Percentiles rank a stretch among this genome's conserved stretches.
Conservation (phyloP, 768 basidiomycete species). For the Lentinula detonsa region DNA sequence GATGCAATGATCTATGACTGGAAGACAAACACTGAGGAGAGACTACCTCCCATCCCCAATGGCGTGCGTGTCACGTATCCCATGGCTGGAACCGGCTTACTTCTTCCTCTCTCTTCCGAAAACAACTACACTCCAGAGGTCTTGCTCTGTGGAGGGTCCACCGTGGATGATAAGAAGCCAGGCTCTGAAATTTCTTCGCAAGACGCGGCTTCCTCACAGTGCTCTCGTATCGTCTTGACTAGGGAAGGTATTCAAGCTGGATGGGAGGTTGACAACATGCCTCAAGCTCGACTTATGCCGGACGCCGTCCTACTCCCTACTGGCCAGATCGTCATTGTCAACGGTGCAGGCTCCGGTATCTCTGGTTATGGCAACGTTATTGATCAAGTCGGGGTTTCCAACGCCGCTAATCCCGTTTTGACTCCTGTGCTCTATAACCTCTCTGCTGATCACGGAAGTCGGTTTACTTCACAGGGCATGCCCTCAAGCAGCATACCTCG, state of each 20-base stretch:
- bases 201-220: constrained; percentile 68
- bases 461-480: constrained; percentile 57
- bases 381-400: constrained; percentile 65
- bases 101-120: constrained; percentile 62
- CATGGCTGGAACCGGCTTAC: constrained; percentile 69
- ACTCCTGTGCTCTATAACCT: constrained; percentile 71
- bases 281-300: constrained; percentile 67
- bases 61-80: constrained; percentile 80
- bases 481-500: constrained; percentile 63
- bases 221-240: constrained; percentile 62
- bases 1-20: constrained; percentile 81
- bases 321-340: constrained; percentile 68
- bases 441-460: constrained; percentile 38
- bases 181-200: constrained; percentile 65
- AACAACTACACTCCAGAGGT: constrained; percentile 64
- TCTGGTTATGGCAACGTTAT: constrained; percentile 75
- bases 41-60: constrained; percentile 67
- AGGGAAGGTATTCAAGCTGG: constrained; percentile 57
- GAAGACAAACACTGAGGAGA: constrained; percentile 51
- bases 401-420: constrained; percentile 68
- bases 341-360: constrained; percentile 69
- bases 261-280: constrained; percentile 76
- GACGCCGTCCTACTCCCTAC: constrained; percentile 80
- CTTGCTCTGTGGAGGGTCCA: constrained; percentile 74
- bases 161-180: constrained; percentile 52